Base-by-base conservation (phyloP, 2,329 filamentous ascomycete genomes). In the Elsinoe australis region DNA sequence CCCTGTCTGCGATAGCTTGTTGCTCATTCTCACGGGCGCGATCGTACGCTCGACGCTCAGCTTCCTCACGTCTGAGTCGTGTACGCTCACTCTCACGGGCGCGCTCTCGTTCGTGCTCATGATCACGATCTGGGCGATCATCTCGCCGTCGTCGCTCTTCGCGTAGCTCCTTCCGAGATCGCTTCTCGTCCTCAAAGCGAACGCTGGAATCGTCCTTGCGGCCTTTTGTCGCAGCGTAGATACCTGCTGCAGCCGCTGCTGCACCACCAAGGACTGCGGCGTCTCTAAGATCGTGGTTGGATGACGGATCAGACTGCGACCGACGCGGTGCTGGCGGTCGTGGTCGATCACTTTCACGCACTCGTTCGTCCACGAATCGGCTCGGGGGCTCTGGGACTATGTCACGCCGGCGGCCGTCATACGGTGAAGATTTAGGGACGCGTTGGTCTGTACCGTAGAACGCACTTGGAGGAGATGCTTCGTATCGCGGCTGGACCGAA, bases 181-280 rank as follows among this genome's bases (percentile, higher is more conserved):
- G 75, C 57, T 78, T 75, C 38, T 78, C 66, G 0, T 76, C 79
- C 29, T 74, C 70, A 53, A 80, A 80, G 47, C 74, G 71, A 5
- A 81, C 78, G 51, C 69, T 72, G 6, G 67, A 67, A 10, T 54
- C 52, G 6, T 63, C 59, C 26, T 58, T 62, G 1, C 54, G 60
- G 22, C 53, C 55, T 12, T 53, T 60, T 31, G 54, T 56, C 44
- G 31, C 42, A 47, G 59, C 58, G 17, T 65, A 57, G 31, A 64
- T 60, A 17, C 61, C 58, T n/a, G 58, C 62, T 14, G 61, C 58
- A 24, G 63, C 63, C 12, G 67, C 52, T 8, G 65, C 67, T 29
- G 63, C 67, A n/a, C 62, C 61, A 17, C 68, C 68, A 36, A 67
- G 67, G 26, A 72, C 59, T 2, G 67, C 66, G 17, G 66, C 66